Percentiles rank a stretch among this genome's conserved stretches.
phyloP scores from a whole-genome alignment of 768 basidiomycete genomes.

The Pisolithus orientalis region DNA sequence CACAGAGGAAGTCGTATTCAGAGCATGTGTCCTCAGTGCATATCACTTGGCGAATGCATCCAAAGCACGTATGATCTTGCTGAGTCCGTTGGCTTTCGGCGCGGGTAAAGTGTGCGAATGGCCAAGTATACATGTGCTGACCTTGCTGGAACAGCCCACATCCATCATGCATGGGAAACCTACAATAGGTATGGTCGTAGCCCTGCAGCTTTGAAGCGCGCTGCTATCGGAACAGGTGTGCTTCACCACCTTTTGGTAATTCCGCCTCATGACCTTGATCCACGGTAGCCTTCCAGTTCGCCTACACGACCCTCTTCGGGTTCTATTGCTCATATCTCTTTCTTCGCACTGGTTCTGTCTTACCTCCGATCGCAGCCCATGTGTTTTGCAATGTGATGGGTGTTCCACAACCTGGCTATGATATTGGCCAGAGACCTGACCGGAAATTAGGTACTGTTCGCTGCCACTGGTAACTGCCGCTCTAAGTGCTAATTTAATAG shows the following conservation, averaged over 20 bases:
- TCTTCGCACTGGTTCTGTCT: constrained; percentile 76
- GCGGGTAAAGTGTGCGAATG: constrained; percentile 47
- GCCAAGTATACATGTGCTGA: not conserved
- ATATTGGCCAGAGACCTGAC: constrained; percentile 47
- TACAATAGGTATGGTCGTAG: constrained; percentile 74
- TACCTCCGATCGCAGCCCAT: constrained; percentile 75
- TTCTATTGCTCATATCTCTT: constrained; percentile 83
- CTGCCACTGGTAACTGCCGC: constrained; percentile 7
- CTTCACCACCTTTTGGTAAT: not conserved
- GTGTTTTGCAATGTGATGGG: constrained; percentile 96
- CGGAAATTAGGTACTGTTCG: constrained; percentile 44
- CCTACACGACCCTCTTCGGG: constrained; percentile 91
- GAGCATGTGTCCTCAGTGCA: constrained; percentile 73
- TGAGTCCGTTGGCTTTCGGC: constrained; percentile 84
- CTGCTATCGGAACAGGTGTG: constrained; percentile 52
- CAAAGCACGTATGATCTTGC: constrained; percentile 58
- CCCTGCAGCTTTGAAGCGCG: constrained; percentile 52
- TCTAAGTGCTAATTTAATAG: constrained; percentile 4
- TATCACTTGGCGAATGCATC: constrained; percentile 63
- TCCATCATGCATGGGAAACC: constrained; percentile 87
- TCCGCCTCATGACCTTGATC: constrained; percentile 9
- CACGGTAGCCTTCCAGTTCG: constrained; percentile 70
- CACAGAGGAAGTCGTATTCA: constrained; percentile 90
- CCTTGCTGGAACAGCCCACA: constrained; percentile 55
- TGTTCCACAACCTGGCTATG: constrained; percentile 59